Base-by-base conservation (phyloP, 148 eudicot species). In the Silene latifolia region DNA sequence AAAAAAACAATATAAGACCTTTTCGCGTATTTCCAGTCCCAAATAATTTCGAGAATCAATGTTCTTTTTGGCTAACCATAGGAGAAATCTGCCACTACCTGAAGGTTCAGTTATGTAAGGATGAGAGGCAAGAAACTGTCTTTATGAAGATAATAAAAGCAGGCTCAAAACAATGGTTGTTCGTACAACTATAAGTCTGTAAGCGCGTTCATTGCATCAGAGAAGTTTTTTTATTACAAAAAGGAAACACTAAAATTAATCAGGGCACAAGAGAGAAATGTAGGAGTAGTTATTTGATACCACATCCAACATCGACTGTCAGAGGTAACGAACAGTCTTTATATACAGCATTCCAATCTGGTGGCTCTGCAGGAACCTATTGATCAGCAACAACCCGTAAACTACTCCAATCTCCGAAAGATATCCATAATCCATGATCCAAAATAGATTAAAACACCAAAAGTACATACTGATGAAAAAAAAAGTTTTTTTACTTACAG, bases 81-180 rank as follows among this genome's bases (percentile, higher is more conserved):
- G 47, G 57, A 92, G 91, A 80, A 95, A 95, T 85, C 99, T 90
- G 65, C 99, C 97, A 85, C 99, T 95, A 57, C 99, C 97, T 95
- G 87, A 71, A 59, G 87, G 65, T 27, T 72, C 17, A 70, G 18
- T 48, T 27, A 61, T 71, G 53, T 66, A 23, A 79, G 78, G 71
- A 69, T 19, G 56, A 46, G 19, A 44, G 67, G 24, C 29, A 11
- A 64, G 27, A 61, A 24, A 59, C 8, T 9, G 35, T 63, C 24
- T 74, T 17, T 32, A 39, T 2, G 20, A n/a, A 63, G 12, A 17
- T 12, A 39, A 69, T 8, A 15, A 61, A 44, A 46, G 10, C 42
- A 13, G 19, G 4, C 17, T 24, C 66, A 12, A 12, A n/a, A 27
- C n/a, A 63, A 58, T 5, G 8, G 23, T 58, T 58, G 62, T 58